These are phyloP conservation scores for Colletotrichum lupini DNA, from an alignment of 2,329 filamentous ascomycete genomes.

Conservation along the genomic window DNA sequence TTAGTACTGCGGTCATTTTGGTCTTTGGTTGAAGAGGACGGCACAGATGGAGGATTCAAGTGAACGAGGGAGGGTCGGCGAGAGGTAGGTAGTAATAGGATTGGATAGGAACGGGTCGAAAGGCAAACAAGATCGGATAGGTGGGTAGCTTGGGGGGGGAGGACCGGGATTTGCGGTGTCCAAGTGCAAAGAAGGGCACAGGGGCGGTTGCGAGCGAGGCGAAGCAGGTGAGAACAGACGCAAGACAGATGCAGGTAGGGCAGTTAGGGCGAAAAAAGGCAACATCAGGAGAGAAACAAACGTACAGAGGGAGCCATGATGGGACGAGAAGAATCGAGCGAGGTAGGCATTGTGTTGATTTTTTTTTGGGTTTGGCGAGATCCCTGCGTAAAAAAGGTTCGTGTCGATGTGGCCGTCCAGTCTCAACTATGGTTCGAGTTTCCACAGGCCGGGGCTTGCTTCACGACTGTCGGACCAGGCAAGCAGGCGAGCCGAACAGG, in stretches of 20 bases:
- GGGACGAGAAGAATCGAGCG: slow-evolving; percentile 69
- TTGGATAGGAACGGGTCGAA: slow-evolving; percentile 12
- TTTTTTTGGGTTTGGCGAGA: slow-evolving; percentile 19
- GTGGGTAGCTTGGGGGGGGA: slow-evolving; percentile 9
- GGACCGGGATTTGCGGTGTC: slow-evolving; percentile 8
- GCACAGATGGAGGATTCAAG: slow-evolving; percentile 2
- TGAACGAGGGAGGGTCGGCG: slow-evolving; percentile 19
- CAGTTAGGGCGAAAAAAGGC: slow-evolving; percentile 1
- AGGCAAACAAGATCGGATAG: slow-evolving; percentile 22
- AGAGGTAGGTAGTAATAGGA: slow-evolving; percentile 13
- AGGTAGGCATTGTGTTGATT: slow-evolving; percentile 61
- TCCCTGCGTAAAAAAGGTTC: slow-evolving; percentile 33
- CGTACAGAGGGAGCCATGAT: slow-evolving; percentile 73
- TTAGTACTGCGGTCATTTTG: slow-evolving; percentile 29
- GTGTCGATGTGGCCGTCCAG: slow-evolving; percentile 21
- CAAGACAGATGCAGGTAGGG: neutral
- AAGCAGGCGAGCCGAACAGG: slow-evolving; percentile 7
- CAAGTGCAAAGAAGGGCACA: slow-evolving; percentile 8
- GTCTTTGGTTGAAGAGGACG: neutral
- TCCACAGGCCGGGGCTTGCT: slow-evolving; percentile 33
- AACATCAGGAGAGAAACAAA: slow-evolving; percentile 39
- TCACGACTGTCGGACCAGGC: slow-evolving; percentile 30
- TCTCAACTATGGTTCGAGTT: slow-evolving; percentile 33
- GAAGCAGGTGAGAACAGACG: slow-evolving; percentile 20
- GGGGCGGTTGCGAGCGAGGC: neutral